These are phyloP conservation scores for Funneliformis caledonium DNA, from an alignment of 371 early-diverging fungal species.

Conservation along the genomic window DNA sequence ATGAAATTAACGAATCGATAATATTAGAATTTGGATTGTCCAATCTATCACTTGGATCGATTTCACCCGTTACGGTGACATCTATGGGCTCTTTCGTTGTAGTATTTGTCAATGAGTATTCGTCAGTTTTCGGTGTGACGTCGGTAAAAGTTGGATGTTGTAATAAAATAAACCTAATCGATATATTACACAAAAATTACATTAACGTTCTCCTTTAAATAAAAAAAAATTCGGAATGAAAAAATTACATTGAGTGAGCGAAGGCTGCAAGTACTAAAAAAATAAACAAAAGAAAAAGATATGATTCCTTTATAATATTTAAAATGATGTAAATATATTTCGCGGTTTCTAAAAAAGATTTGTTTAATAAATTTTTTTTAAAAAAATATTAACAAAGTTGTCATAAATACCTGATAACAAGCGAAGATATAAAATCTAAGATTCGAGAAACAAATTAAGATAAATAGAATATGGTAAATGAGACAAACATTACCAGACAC, in stretches of 20 bases:
- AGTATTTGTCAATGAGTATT: neutral
- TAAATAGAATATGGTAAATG: neutral
- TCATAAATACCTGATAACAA: neutral
- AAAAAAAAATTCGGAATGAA: neutral
- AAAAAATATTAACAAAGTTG: neutral
- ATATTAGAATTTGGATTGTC: neutral
- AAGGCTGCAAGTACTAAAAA: neutral
- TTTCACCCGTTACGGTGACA: neutral
- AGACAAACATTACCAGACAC: neutral
- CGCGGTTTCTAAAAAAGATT: neutral
- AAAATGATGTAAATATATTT: neutral
- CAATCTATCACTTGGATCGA: neutral
- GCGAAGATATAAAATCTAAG: neutral
- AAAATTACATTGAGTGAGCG: neutral
- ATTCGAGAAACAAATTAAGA: neutral
- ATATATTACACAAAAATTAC: neutral
- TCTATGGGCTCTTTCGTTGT: neutral
- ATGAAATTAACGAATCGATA: neutral
- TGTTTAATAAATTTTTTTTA: neutral
- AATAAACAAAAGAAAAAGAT: neutral
- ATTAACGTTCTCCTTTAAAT: neutral
- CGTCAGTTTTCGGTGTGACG: neutral
- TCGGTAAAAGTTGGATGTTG: neutral
- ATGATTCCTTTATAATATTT: neutral
- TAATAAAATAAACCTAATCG: constrained; percentile 10